Evolutionary conservation across 805 yeast genomes (phyloP), one percentile per base, ranked within the genome.

Genomic region (Metschnikowia chrysomelidarum): DNA sequence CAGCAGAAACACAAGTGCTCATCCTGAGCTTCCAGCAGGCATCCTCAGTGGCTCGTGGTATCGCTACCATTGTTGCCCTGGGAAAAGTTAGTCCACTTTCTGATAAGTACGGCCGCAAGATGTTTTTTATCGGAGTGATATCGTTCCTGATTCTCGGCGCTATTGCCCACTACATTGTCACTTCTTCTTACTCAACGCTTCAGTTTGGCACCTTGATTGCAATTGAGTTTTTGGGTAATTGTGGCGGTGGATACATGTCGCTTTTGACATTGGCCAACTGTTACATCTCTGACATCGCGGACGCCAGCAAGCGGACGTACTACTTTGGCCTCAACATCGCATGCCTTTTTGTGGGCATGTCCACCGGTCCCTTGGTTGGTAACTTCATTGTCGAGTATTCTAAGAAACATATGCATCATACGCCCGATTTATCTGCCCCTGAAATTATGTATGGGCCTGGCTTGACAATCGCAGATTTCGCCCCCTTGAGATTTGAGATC

Each of bases 231-330:
- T 19, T 80, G 2, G 69, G 67, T 17, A 67, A 78, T 17, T 32
- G 72, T 3, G 73, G 80, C 10, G 96, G 96, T 18, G 82, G 87
- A 0, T 31, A 71, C 8, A 57, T 76, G 40, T 67, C 80, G 5
- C 47, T 80, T 22, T 50, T 82, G 34, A 75, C 82, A 7, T 59
- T 82, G 21, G 62, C 77, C 11, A 80, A 80, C 52, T 75, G 89
- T 41, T 87, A 85, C 52, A 69, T 84, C 14, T 67, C 86, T 4
- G 96, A 87, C 60, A 77, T 86, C 24, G 79, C 79, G 7, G 80
- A 78, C 12, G 73, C 85, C 1, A 68, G 66, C 22, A 67, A 74
- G 38, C 63, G 95, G 41, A 70, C 76, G 16, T 68, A 73, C 34
- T 64, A 72, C 13, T 62, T 84, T 43, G 86, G 88, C n/a, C 59